Evolutionary conservation across 1,284 basidiomycete genomes (phyloP).

Genomic region (Pseudozyma sp.): DNA sequence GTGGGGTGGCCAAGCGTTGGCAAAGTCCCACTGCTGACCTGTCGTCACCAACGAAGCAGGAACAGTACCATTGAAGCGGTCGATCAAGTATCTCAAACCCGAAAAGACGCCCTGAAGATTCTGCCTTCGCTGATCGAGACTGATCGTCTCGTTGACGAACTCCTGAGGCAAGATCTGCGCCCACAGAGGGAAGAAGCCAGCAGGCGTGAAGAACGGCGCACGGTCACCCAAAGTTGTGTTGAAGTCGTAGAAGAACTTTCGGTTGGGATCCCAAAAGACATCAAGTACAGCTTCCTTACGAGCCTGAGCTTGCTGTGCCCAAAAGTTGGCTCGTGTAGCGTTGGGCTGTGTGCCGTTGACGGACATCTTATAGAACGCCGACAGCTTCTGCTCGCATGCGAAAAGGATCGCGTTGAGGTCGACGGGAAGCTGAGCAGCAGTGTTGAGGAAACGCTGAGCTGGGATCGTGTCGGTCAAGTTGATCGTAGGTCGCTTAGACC

Average conservation of each 20-base stretch:
- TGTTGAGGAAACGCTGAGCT: slow-evolving; percentile 79
- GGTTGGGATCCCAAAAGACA: slow-evolving; percentile 83
- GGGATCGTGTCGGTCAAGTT: slow-evolving; percentile 71
- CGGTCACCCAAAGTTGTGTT: slow-evolving; percentile 49
- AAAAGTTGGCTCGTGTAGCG: slow-evolving; percentile 71
- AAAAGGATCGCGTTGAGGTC: slow-evolving; percentile 84
- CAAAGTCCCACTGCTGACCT: slow-evolving; percentile 81
- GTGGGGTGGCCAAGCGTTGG: slow-evolving; percentile 46
- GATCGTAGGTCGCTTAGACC: slow-evolving; percentile 72
- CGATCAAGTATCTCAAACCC: slow-evolving; percentile 80
- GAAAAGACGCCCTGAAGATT: slow-evolving; percentile 75
- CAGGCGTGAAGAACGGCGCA: slow-evolving; percentile 75
- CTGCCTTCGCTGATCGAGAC: slow-evolving; percentile 52
- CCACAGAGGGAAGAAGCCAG: slow-evolving; percentile 88
- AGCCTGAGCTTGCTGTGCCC: slow-evolving; percentile 75
- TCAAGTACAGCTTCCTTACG: slow-evolving; percentile 82
- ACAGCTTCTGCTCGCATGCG: slow-evolving; percentile 71
- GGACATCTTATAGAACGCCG: slow-evolving; percentile 72
- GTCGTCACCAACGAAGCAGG: slow-evolving; percentile 80
- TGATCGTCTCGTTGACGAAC: slow-evolving; percentile 73
- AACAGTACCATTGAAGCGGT: slow-evolving; percentile 84
- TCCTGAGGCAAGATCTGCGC: slow-evolving; percentile 83
- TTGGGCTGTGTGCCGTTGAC: slow-evolving; percentile 68
- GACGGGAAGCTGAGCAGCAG: slow-evolving; percentile 78
- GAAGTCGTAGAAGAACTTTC: slow-evolving; percentile 89